Conservation (phyloP, 2,329 filamentous ascomycete species). For the Exophiala aquamarina region DNA sequence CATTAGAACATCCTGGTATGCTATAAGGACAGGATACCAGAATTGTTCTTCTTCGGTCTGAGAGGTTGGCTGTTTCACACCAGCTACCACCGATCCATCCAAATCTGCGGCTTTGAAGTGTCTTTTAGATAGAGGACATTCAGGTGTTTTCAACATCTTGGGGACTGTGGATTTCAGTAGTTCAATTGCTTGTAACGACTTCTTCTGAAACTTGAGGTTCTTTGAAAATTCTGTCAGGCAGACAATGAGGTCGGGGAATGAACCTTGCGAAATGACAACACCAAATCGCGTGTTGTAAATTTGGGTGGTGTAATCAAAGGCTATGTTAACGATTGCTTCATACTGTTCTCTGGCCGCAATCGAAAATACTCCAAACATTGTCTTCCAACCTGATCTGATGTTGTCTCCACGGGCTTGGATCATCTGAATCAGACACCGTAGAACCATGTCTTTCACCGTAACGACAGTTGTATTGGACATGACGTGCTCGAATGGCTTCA, state of each 20-base stretch:
- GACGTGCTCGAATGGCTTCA: slow-evolving; percentile 97
- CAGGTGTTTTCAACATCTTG: slow-evolving; percentile 91
- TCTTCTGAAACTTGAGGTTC: slow-evolving; percentile 98
- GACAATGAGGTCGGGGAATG: slow-evolving; percentile 93
- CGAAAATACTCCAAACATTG: slow-evolving; percentile 99
- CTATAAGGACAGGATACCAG: slow-evolving; percentile 97
- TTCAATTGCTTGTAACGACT: slow-evolving; percentile 94
- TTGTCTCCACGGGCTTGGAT: slow-evolving; percentile 96
- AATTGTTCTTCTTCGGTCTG: slow-evolving; percentile 95
- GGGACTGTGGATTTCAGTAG: slow-evolving; percentile 89
- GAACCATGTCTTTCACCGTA: slow-evolving; percentile 94
- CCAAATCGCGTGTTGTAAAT: slow-evolving; percentile 96
- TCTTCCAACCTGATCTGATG: slow-evolving; percentile 96
- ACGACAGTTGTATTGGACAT: slow-evolving; percentile 90
- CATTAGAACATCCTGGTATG: slow-evolving; percentile 99
- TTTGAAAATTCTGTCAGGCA: slow-evolving; percentile 98
- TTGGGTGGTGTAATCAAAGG: slow-evolving; percentile 93
- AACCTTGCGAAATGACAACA: slow-evolving; percentile 92
- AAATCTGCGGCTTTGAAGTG: slow-evolving; percentile 50
- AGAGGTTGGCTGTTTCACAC: slow-evolving; percentile 65
- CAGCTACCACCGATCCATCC: slow-evolving; percentile 46
- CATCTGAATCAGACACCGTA: slow-evolving; percentile 97
- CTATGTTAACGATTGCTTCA: slow-evolving; percentile 92
- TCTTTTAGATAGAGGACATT: slow-evolving; percentile 81
- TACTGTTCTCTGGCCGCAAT: slow-evolving; percentile 91